These are phyloP conservation scores for Streptanthus diversifolius DNA, from an alignment of 345 rosid species.

Conservation along the genomic window DNA sequence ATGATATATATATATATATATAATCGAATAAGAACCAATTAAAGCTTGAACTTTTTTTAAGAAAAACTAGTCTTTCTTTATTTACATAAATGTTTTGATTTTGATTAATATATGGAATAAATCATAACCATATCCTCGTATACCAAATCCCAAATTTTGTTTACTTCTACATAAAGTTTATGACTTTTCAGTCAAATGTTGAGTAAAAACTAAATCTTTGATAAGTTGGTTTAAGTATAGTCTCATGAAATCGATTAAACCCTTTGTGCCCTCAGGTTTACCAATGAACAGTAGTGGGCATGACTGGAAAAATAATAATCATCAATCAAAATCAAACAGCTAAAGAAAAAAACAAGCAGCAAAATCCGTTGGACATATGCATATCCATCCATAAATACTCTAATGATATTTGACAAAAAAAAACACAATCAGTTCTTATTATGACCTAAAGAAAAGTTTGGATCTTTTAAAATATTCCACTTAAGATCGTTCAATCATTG, in stretches of 20 bases:
- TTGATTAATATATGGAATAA: background rate
- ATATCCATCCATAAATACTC: slow-evolving; percentile 5
- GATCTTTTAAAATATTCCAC: background rate
- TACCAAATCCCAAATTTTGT: background rate
- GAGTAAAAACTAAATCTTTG: background rate
- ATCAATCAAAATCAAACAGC: slow-evolving; percentile 2
- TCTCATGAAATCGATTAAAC: slow-evolving; percentile 4
- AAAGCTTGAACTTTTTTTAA: background rate
- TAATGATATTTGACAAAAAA: background rate
- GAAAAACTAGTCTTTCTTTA: background rate
- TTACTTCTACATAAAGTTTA: background rate
- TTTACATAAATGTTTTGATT: background rate
- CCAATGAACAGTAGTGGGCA: slow-evolving; percentile 16
- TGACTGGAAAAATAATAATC: background rate
- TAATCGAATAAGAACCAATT: background rate
- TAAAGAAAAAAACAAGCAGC: background rate
- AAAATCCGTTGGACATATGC: slow-evolving; percentile 6
- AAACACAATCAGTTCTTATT: background rate
- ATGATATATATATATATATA: too few relatives aligned
- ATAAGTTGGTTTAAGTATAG: background rate
- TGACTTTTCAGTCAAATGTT: background rate
- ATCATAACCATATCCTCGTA: background rate
- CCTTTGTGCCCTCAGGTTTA: slow-evolving; percentile 12
- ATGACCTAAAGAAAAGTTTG: background rate
- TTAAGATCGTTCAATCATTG: background rate